Percentiles rank a stretch among this genome's conserved stretches.
Evolutionary conservation across 768 basidiomycete genomes (phyloP).

Genomic region (Multifurca ochricompacta): DNA sequence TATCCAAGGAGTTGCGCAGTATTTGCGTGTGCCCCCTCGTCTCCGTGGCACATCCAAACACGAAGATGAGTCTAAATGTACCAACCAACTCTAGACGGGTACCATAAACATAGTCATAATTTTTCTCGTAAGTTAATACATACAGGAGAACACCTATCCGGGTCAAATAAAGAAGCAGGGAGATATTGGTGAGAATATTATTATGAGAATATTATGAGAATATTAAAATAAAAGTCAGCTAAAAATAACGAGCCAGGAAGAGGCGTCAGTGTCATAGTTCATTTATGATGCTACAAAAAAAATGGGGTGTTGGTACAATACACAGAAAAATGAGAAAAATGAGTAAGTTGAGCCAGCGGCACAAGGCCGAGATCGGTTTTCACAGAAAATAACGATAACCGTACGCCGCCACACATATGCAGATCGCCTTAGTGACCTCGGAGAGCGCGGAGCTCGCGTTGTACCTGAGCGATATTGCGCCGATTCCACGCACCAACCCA

Average conservation of each 20-base stretch:
- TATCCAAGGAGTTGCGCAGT: neutral
- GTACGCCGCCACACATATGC: neutral
- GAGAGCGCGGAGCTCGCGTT: conserved; percentile 31
- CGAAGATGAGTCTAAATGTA: too few relatives aligned
- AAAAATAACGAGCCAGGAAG: neutral
- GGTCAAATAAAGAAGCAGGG: too few relatives aligned
- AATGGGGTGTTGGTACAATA: neutral
- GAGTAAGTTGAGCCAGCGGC: neutral
- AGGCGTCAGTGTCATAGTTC: neutral
- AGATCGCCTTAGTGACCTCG: conserved; percentile 19
- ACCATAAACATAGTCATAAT: neutral
- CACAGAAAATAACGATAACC: neutral
- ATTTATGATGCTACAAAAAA: conserved; percentile 1
- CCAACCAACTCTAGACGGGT: neutral
- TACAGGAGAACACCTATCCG: too few relatives aligned
- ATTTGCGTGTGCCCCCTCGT: neutral
- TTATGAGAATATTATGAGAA: neutral
- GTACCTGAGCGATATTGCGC: conserved; percentile 17
- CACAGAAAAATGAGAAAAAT: neutral
- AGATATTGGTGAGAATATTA: too few relatives aligned
- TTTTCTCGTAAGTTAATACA: neutral
- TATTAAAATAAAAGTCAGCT: neutral
- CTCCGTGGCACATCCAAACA: neutral
- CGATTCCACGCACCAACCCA: conserved; percentile 22
- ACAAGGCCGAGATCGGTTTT: neutral